phyloP scores from a whole-genome alignment of 352 stramenopile genomes.

The Globisporangium iwayamae region DNA sequence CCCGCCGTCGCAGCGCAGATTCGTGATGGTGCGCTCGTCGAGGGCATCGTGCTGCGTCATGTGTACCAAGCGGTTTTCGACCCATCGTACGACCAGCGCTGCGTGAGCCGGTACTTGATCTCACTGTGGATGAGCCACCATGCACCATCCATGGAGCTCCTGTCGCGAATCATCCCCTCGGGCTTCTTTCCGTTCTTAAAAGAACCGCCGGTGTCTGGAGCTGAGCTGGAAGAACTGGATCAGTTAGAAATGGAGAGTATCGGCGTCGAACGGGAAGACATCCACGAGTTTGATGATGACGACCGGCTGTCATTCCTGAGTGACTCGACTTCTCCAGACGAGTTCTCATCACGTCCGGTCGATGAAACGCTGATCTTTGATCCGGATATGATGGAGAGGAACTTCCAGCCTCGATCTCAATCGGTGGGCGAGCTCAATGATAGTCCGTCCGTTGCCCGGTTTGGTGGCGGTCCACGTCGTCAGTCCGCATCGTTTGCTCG shows the following conservation, averaged over 20 bases:
- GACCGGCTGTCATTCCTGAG: constrained; percentile 33
- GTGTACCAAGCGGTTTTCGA: constrained; percentile 93
- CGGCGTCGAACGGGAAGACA: constrained; percentile 35
- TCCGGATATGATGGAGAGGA: constrained; percentile 3
- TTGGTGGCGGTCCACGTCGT: constrained; percentile 2
- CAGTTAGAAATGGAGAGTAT: constrained; percentile 72
- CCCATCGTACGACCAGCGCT: constrained; percentile 89
- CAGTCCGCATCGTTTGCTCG: constrained; percentile 34
- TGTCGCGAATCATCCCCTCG: constrained; percentile 87
- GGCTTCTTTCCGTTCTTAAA: constrained; percentile 89
- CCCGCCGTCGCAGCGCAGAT: constrained; percentile 79
- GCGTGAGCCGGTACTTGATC: constrained; percentile 93
- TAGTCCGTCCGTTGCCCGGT: not conserved
- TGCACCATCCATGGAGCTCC: constrained; percentile 81
- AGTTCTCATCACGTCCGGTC: not conserved
- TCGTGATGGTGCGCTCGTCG: constrained; percentile 89
- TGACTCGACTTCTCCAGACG: constrained; percentile 21
- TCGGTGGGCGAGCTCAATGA: constrained; percentile 12
- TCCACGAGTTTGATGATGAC: constrained; percentile 29
- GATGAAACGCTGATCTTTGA: constrained; percentile 11
- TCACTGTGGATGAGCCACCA: constrained; percentile 94
- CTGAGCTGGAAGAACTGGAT: constrained; percentile 86
- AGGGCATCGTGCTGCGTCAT: constrained; percentile 91
- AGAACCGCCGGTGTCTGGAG: constrained; percentile 71
- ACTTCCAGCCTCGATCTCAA: constrained; percentile 9